These are phyloP conservation scores for Cladosporium sp. DNA, from an alignment of 2,329 filamentous ascomycete genomes.

Conservation along the genomic window DNA sequence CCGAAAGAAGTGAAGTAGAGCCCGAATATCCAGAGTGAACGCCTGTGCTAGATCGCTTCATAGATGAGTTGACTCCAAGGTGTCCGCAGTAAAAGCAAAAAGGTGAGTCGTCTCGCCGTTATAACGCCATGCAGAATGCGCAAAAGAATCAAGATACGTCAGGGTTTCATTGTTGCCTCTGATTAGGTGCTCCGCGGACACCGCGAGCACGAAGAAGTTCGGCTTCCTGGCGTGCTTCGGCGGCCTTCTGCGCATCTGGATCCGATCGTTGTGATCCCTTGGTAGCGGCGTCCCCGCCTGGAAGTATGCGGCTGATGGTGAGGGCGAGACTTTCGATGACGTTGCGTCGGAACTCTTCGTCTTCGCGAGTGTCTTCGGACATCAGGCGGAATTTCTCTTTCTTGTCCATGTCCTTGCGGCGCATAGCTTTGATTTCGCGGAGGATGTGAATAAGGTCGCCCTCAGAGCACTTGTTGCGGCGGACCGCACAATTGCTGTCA, in stretches of 20 bases:
- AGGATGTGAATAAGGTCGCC: slow-evolving; percentile 82
- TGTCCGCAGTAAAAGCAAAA: slow-evolving; percentile 1
- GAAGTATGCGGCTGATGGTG: slow-evolving; percentile 63
- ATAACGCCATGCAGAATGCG: slow-evolving; percentile 9
- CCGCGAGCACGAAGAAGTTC: slow-evolving; percentile 14
- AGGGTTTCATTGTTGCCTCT: slow-evolving; percentile 14
- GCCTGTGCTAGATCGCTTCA: slow-evolving; percentile 23
- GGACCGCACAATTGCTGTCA: slow-evolving; percentile 64
- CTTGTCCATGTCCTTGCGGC: slow-evolving; percentile 78
- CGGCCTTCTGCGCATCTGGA: slow-evolving; percentile 42
- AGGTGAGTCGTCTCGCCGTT: neutral
- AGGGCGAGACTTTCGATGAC: slow-evolving; percentile 68
- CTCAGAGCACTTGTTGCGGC: slow-evolving; percentile 75
- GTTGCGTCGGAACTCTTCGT: slow-evolving; percentile 66
- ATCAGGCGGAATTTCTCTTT: slow-evolving; percentile 75
- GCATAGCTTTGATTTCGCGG: slow-evolving; percentile 80
- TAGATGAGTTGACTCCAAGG: slow-evolving; percentile 11
- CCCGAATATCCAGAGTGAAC: slow-evolving; percentile 8
- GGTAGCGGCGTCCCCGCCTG: slow-evolving; percentile 28
- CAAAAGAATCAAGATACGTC: neutral
- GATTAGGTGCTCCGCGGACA: neutral
- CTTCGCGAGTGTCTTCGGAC: slow-evolving; percentile 71
- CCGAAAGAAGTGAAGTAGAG: slow-evolving; percentile 1
- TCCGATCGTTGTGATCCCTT: slow-evolving; percentile 29
- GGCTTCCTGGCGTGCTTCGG: slow-evolving; percentile 38